Evolutionary conservation across 139 green algal genomes (phyloP).

Genomic region (Diplosphaera chodatii): DNA sequence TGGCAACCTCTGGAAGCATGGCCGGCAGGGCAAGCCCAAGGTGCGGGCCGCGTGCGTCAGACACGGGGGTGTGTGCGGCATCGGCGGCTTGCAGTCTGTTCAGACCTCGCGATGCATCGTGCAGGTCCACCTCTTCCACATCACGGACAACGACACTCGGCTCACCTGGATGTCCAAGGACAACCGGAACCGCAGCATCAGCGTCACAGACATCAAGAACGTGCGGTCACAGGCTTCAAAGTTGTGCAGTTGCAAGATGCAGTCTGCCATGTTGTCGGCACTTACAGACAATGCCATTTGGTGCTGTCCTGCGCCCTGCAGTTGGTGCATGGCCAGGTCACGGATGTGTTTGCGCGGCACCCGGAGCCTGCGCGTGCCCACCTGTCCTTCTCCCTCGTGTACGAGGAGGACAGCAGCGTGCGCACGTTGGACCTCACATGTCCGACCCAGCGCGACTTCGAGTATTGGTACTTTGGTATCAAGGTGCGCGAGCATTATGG

Average conservation of each 20-base stretch:
- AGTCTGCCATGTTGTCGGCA: no score
- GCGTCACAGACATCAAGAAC: not conserved
- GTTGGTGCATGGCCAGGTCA: conserved; percentile 52
- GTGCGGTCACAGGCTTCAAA: no score
- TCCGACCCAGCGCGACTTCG: conserved; percentile 33
- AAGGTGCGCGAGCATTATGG: no score
- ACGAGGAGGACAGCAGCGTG: conserved; percentile 40
- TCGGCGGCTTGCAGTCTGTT: no score
- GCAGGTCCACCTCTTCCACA: conserved; percentile 58
- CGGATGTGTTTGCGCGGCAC: conserved; percentile 53
- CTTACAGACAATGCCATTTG: no score
- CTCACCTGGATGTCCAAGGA: conserved; percentile 47
- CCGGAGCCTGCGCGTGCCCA: conserved; percentile 29
- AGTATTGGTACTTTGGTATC: conserved; percentile 53
- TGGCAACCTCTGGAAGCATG: conserved; percentile 70
- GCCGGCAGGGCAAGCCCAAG: conserved; percentile 68
- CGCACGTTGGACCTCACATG: conserved; percentile 70
- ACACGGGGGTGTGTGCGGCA: no score
- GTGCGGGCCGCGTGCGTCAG: no score
- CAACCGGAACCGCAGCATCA: not conserved
- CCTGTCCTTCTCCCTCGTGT: conserved; percentile 65
- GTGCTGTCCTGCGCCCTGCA: not conserved
- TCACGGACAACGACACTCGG: conserved; percentile 50
- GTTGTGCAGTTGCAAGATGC: no score
- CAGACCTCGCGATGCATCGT: no score